Conservation (phyloP, 805 yeast genomes). For the Torulaspora gathmanii region DNA sequence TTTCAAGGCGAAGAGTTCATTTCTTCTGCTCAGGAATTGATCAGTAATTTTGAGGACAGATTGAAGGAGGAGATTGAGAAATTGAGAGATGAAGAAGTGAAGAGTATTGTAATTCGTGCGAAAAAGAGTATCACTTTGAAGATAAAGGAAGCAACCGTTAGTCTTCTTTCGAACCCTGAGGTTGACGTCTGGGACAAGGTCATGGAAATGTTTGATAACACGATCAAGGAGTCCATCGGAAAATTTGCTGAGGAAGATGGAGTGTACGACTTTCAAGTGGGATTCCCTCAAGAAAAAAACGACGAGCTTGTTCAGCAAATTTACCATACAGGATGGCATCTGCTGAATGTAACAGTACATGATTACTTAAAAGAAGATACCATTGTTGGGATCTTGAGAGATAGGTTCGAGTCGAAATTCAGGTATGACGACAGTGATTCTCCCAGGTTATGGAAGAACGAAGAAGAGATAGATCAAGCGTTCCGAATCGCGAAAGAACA, state of each 20-base stretch:
- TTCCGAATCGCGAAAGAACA: conserved; percentile 56
- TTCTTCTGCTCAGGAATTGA: conserved; percentile 1
- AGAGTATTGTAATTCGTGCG: conserved; percentile 40
- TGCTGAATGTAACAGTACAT: conserved; percentile 53
- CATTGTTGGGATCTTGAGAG: conserved; percentile 61
- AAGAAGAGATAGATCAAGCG: conserved; percentile 63
- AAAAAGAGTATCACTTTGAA: conserved; percentile 44
- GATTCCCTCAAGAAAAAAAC: conserved; percentile 45
- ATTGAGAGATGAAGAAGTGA: conserved; percentile 40
- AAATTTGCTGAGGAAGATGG: conserved; percentile 33
- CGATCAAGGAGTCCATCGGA: conserved; percentile 31
- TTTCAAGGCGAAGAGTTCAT: conserved; percentile 32
- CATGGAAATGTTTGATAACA: conserved; percentile 40
- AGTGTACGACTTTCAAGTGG: conserved; percentile 60
- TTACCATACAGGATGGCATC: conserved; percentile 57
- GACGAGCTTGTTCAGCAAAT: conserved; percentile 41
- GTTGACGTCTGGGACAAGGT: conserved; percentile 59
- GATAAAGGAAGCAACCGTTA: conserved; percentile 49
- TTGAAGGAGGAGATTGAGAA: conserved; percentile 33
- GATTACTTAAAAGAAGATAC: conserved; percentile 64
- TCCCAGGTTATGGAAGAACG: conserved; percentile 76
- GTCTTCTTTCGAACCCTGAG: conserved; percentile 47
- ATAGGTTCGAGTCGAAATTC: conserved; percentile 75
- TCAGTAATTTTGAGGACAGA: conserved; percentile 16
- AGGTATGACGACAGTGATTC: conserved; percentile 77